These are phyloP conservation scores for Phragmites australis DNA, from an alignment of 176 grass and related monocot species.

Conservation along the genomic window DNA sequence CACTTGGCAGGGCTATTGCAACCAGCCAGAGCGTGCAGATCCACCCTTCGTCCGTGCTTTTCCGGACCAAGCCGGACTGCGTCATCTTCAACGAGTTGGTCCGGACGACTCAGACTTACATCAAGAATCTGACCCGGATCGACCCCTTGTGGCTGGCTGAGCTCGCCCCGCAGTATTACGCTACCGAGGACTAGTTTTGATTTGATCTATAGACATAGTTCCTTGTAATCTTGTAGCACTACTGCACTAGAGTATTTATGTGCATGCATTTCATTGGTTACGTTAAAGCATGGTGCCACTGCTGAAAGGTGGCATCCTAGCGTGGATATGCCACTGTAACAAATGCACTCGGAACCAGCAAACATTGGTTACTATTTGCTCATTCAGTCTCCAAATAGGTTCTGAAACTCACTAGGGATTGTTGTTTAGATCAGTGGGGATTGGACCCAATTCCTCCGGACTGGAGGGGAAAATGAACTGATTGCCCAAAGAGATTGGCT, in stretches of 20 bases:
- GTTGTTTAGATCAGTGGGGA: too few species aligned
- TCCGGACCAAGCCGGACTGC: constrained; percentile 67
- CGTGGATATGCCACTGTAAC: too few species aligned
- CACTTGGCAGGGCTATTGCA: constrained; percentile 66
- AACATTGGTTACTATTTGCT: too few species aligned
- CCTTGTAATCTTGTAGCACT: neutral
- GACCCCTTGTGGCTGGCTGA: constrained; percentile 90
- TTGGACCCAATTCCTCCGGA: too few species aligned
- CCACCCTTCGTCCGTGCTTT: constrained; percentile 90
- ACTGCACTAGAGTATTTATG: neutral
- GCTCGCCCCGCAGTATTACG: constrained; percentile 83
- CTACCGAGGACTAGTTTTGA: constrained; percentile 46
- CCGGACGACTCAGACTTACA: constrained; percentile 70
- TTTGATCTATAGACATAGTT: neutral
- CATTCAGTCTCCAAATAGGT: too few species aligned
- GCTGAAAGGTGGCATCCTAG: too few species aligned
- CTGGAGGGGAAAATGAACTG: too few species aligned
- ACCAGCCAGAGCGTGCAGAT: constrained; percentile 71
- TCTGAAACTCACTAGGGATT: too few species aligned
- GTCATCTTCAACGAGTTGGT: constrained; percentile 84
- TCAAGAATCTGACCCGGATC: constrained; percentile 73
- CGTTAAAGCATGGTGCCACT: too few species aligned
- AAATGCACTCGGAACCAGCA: too few species aligned
- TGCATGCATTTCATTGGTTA: too few species aligned
- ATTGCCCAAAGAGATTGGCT: too few species aligned